These are phyloP conservation scores for Polyporus arcularius DNA, from an alignment of 768 basidiomycete genomes.

Conservation along the genomic window DNA sequence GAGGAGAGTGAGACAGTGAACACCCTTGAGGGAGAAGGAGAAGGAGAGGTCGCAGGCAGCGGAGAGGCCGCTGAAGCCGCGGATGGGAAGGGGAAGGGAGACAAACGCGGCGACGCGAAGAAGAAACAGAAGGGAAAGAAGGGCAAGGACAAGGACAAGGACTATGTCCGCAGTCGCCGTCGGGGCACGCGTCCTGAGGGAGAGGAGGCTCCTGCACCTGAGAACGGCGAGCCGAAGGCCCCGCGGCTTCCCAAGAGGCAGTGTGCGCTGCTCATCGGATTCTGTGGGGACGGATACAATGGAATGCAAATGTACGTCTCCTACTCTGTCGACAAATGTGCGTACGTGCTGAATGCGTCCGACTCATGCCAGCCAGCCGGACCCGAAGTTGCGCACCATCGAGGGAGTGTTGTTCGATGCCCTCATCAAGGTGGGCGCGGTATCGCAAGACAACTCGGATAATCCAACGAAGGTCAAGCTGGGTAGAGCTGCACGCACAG, in stretches of 20 bases:
- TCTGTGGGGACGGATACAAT: constrained; percentile 87
- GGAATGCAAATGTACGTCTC: constrained; percentile 94
- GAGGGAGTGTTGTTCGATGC: constrained; percentile 90
- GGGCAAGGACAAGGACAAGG: constrained; percentile 18
- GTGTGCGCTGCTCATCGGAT: constrained; percentile 84
- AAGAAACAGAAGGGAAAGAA: constrained; percentile 17
- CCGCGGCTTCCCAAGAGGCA: constrained; percentile 79
- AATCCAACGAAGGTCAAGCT: constrained; percentile 88
- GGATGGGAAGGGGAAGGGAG: not conserved
- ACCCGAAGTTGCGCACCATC: constrained; percentile 65
- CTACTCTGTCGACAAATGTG: not conserved
- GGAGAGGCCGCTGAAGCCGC: not conserved
- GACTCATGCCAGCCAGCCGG: constrained; percentile 56
- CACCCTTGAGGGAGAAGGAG: not conserved
- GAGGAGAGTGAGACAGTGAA: not conserved
- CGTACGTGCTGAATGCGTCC: not conserved
- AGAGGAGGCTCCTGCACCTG: constrained; percentile 11
- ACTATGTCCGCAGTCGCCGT: constrained; percentile 15
- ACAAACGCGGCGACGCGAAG: constrained; percentile 5
- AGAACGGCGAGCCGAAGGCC: constrained; percentile 37
- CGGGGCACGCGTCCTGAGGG: constrained; percentile 23
- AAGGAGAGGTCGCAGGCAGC: not conserved
- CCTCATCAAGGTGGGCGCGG: constrained; percentile 84
- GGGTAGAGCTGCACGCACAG: constrained; percentile 89
- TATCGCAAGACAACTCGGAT: constrained; percentile 93